Conservation (phyloP, 176 grass and related monocot genomes). For the Eleusine indica region DNA sequence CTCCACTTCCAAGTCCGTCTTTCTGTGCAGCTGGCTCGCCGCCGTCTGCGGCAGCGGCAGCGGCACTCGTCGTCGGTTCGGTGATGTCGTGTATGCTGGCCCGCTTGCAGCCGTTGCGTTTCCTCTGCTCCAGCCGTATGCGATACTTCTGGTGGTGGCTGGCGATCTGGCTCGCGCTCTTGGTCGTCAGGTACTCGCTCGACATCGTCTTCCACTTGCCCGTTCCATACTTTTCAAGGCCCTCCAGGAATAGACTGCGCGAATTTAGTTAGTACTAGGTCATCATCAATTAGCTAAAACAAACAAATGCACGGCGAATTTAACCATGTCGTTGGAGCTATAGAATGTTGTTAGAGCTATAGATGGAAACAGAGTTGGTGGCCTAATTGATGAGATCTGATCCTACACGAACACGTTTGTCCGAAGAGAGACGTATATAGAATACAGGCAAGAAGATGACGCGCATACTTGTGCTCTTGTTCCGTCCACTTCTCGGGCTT, state of each 20-base stretch:
- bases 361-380: neutral
- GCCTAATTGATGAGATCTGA: neutral
- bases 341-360: no score
- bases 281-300: no score
- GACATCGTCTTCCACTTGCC: slow-evolving; percentile 36
- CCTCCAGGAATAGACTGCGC: slow-evolving; percentile 17
- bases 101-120: slow-evolving; percentile 25
- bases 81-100: slow-evolving; percentile 47
- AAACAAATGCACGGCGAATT: neutral
- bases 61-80: neutral
- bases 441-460: neutral
- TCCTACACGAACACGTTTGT: neutral
- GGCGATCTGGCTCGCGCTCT: slow-evolving; percentile 37
- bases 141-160: slow-evolving; percentile 44
- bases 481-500: slow-evolving; percentile 14
- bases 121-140: neutral
- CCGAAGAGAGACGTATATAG: neutral
- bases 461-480: slow-evolving; percentile 26
- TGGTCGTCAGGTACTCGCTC: slow-evolving; percentile 17
- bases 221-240: neutral
- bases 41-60: neutral
- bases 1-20: neutral
- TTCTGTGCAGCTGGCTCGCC: neutral
- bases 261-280: neutral
- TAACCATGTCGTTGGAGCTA: no score